Conservation (phyloP, 1,139 yeast species). For the Pichia sp. region DNA sequence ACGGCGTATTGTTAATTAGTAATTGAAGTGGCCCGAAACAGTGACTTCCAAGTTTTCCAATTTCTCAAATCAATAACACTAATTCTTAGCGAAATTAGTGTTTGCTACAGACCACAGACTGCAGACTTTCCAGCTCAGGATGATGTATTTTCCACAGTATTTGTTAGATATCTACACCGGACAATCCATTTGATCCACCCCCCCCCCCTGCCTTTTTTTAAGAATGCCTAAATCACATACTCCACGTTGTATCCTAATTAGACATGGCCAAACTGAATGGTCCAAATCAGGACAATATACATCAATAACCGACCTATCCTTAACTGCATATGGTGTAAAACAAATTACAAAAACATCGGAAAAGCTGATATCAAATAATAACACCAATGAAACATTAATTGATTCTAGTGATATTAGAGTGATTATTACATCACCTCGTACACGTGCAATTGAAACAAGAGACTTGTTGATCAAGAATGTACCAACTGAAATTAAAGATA, state of each 20-base stretch:
- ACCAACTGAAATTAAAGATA: neutral
- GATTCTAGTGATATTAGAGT: slow-evolving; percentile 57
- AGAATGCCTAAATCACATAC: slow-evolving; percentile 32
- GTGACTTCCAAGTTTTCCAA: too few species aligned
- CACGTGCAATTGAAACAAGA: slow-evolving; percentile 70
- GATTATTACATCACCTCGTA: slow-evolving; percentile 73
- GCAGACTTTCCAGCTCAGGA: too few species aligned
- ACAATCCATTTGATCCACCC: too few species aligned
- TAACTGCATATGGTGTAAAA: slow-evolving; percentile 69
- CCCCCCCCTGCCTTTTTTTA: too few species aligned
- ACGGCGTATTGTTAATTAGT: too few species aligned
- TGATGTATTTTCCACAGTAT: too few species aligned
- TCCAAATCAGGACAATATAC: slow-evolving; percentile 90
- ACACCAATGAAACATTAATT: slow-evolving; percentile 45
- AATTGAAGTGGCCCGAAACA: too few species aligned
- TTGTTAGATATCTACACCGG: too few species aligned
- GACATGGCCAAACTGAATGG: slow-evolving; percentile 91
- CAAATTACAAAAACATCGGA: slow-evolving; percentile 74
- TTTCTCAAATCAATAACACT: too few species aligned
- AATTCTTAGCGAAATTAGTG: too few species aligned
- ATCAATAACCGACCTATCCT: slow-evolving; percentile 70
- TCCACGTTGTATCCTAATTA: slow-evolving; percentile 74
- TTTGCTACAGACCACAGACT: too few species aligned
- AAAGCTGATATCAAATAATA: slow-evolving; percentile 47
- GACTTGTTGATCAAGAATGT: slow-evolving; percentile 42